Percentiles rank a stretch among this genome's conserved stretches.
Evolutionary conservation across 2,329 filamentous ascomycete genomes (phyloP).

Genomic region (Diplodia mutila): DNA sequence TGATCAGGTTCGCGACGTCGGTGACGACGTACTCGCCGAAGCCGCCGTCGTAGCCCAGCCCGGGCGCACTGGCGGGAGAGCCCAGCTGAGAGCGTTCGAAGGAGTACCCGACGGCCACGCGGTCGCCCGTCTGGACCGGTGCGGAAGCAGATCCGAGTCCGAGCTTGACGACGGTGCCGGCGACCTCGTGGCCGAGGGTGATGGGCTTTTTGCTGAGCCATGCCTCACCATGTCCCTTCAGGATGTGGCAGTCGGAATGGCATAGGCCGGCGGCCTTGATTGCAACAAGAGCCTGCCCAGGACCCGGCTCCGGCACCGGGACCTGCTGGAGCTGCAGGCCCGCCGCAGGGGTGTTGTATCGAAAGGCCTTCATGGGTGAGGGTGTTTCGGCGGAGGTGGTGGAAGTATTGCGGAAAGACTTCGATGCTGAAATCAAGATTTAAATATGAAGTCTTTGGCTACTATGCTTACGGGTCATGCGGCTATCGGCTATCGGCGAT

Average conservation of each 20-base stretch:
- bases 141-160: not conserved
- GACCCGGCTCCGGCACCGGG: slow-evolving; percentile 11
- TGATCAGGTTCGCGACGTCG: not conserved
- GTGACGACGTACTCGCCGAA: not conserved
- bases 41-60: not conserved
- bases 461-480: no score
- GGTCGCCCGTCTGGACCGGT: not conserved
- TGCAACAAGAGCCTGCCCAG: not conserved
- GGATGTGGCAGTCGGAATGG: slow-evolving; percentile 18
- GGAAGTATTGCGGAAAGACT: no score
- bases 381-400: no score
- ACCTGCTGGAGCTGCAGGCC: not conserved
- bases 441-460: no score
- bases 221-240: not conserved
- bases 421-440: no score
- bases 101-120: not conserved
- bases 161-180: slow-evolving; percentile 10
- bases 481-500: no score
- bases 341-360: not conserved
- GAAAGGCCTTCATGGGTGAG: not conserved
- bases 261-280: slow-evolving; percentile 21
- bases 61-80: not conserved
- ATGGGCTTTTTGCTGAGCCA: not conserved
- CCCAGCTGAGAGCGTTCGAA: not conserved
- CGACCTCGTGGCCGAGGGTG: slow-evolving; percentile 26